Base-by-base conservation (phyloP, 306 rosid genomes). In the Quercus suber region DNA sequence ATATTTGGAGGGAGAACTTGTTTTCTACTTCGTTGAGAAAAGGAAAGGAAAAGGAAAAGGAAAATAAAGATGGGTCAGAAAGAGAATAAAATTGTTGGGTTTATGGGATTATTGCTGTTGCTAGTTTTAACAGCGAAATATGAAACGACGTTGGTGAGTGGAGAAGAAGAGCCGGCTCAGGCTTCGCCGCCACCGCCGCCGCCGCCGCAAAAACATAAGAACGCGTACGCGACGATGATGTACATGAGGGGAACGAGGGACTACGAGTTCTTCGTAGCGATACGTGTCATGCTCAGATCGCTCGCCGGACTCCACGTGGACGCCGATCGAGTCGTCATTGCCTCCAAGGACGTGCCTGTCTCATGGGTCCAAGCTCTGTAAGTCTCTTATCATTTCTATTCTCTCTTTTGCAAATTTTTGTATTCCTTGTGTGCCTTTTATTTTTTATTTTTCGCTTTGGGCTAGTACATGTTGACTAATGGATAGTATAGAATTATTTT, bases 161-260 rank as follows among this genome's bases (percentile, higher is more conserved):
- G 45, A 23, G 68, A 5, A 25, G 27, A 3, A 18, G 2, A 45
- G 18, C 51, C 33, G 13, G 49, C 78, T 41, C 45, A 41, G 45
- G 45, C 12, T 41, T 41, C 12, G 45, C 45, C 41, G 41, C 41
- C 21, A 21, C 21, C 43, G 45, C 35, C 35, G 35, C 41, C 27
- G 27, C 27, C 45, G 45, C 35, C 6, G 35, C 45, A 41, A 41
- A 41, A 41, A 41, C 45, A 41, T 72, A 83, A 73, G 81, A 90
- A 94, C 82, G 98, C 98, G 0, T 94, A 94, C 79, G 98, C 96
- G 10, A 86, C 98, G 59, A 94, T 94, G 98, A 94, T 94, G 97
- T 94, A 94, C 75, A 90, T 94, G 79, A 97, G 96, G 15, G 92
- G 97, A 18, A 91, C 91, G 0, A 88, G 98, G 74, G 98, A 94